Evolutionary conservation across 2,329 filamentous ascomycete species (phyloP), one percentile per base, ranked within the genome.

Genomic region (Leptographium wingfieldii): DNA sequence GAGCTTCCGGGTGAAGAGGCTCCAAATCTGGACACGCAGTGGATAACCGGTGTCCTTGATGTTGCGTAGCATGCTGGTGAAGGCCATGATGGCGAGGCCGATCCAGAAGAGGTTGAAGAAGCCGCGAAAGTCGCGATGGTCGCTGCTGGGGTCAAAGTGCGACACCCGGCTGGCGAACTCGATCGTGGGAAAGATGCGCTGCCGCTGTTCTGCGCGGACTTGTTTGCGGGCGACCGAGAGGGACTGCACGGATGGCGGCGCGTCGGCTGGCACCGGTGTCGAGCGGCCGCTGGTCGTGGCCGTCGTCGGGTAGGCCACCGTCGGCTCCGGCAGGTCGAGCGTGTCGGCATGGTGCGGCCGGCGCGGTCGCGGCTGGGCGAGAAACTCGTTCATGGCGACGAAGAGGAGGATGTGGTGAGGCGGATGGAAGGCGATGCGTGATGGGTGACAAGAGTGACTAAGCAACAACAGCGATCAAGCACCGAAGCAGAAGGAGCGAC

Each of bases 91-190:
- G 66, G 89, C 90, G 62, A 99, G 79, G 11, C 90, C 90, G 65
- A 99, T 92, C 94, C 94, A 99, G 75, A 99, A 99, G 46, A 99
- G 82, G 59, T 94, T 90, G 75, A 96, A 99, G 80, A 99, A 99
- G 69, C 94, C 94, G 67, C 90, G 85, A 71, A 99, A 99, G 73
- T 99, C 91, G 68, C 85, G 85, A 71, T 97, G 92, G 68, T 96
- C 91, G 72, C 89, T 95, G 56, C 83, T 81, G 0, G 92, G 91
- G 69, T 99, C 94, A 70, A 99, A 96, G 74, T 99, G 92, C 22
- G 92, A 97, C 27, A 97, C 86, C 60, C 94, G 87, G 62, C 88
- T 86, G 49, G 89, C 83, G 74, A 92, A 99, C 68, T 96, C 89
- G 69, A 95, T 91, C 27, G 89, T 94, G 27, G 95, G 92, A 71